Conservation (phyloP, 2,329 filamentous ascomycete genomes). For the Bertia moriformis region DNA sequence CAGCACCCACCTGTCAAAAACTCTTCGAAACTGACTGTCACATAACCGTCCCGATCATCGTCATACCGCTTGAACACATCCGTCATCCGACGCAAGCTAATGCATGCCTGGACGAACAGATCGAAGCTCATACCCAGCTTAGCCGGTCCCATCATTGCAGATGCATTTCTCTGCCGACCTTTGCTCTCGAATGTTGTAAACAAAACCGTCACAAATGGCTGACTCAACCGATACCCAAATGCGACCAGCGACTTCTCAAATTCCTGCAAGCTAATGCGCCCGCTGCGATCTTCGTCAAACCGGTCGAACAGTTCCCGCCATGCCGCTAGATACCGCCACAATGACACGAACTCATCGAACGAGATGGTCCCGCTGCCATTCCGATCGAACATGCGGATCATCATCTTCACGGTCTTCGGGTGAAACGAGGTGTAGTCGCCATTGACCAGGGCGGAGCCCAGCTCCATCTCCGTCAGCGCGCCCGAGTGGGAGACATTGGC, state of each 20-base stretch:
- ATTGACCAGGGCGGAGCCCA: not conserved
- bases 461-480: not conserved
- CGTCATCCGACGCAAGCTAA: not conserved
- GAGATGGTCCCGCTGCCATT: not conserved
- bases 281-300: constrained; percentile 1
- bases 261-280: constrained; percentile 1
- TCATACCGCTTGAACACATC: constrained; percentile 1
- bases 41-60: constrained; percentile 1
- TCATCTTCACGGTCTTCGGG: not conserved
- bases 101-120: constrained; percentile 1
- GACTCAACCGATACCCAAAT: not conserved
- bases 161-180: not conserved
- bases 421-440: constrained; percentile 1
- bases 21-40: not conserved
- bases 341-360: constrained; percentile 1
- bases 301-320: constrained; percentile 1
- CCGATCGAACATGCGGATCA: constrained; percentile 1
- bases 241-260: constrained; percentile 1
- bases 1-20: not conserved
- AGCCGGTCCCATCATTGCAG: not conserved
- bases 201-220: not conserved
- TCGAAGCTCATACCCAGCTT: constrained; percentile 1
- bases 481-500: not conserved
- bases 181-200: constrained; percentile 1
- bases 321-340: constrained; percentile 1